Evolutionary conservation across 352 stramenopile species (phyloP), one percentile per base, ranked within the genome.

Genomic region (Pseudoperonospora humuli): DNA sequence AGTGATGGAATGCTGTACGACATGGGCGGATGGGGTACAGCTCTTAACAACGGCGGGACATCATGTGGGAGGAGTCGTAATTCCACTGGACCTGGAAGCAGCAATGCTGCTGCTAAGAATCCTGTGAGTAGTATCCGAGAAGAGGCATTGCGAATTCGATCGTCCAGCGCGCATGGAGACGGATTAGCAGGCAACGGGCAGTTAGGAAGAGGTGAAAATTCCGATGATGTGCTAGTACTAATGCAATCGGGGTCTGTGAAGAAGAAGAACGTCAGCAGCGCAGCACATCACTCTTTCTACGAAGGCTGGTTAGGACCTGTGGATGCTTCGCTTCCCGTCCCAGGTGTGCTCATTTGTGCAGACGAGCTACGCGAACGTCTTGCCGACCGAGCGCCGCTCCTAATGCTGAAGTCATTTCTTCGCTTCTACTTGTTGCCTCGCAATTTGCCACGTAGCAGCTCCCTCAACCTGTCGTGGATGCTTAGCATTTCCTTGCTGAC

Each of bases 261-360:
- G n/a, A 57, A 55, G 25, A 67, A 59, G 29, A 51, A 21, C 0
- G 39, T 61, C 9, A 57, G 50, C 25, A 60, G 36, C 20, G 39
- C 51, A 34, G 20, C 39, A 5, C 57, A 74, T 10, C 67, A 67
- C 13, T 69, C 51, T 6, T 84, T 77, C 35, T 87, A 84, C 44
- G 69, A 84, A 60, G 72, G 71, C 17, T 89, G 76, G 73, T 51
- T 83, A 2, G 75, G 75, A 2, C 70, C 78, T 11, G 70, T 87
- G 19, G 78, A 90, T 52, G 75, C 70, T 13, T 85, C 75, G 7
- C 57, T 90, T 28, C 78, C 78, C 3, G 62, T 90, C 0, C 71
- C 75, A 0, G 78, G 78, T 13, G 75, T 90, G 26, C 36, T 90
- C 6, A 84, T 87, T 37, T 77, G 59, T 7, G 67, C 72, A 1